Conservation (phyloP, 768 basidiomycete species). For the Rhizopogon roseolus region DNA sequence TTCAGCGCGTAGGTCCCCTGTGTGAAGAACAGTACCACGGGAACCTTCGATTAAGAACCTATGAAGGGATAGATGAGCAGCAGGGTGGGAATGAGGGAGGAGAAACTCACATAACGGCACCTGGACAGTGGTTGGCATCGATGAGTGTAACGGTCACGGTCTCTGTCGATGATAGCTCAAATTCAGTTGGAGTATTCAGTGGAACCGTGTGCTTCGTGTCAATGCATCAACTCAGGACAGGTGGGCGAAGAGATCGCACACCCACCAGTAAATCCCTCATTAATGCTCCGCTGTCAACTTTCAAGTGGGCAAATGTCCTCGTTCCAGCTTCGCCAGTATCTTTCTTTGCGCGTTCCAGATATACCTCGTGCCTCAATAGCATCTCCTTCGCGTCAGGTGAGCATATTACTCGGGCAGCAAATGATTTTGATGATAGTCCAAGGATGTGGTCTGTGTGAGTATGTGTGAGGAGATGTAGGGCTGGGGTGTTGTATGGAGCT, state of each 20-base stretch:
- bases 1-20: slow-evolving; percentile 91
- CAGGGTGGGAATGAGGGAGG: background rate
- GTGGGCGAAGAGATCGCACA: background rate
- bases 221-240: background rate
- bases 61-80: background rate
- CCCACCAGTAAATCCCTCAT: slow-evolving; percentile 60
- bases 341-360: slow-evolving; percentile 47
- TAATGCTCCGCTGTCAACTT: slow-evolving; percentile 53
- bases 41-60: slow-evolving; percentile 84
- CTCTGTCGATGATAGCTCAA: slow-evolving; percentile 53
- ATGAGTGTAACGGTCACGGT: slow-evolving; percentile 71
- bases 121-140: slow-evolving; percentile 95
- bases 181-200: slow-evolving; percentile 56
- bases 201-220: slow-evolving; percentile 48
- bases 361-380: slow-evolving; percentile 74
- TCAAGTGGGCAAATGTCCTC: slow-evolving; percentile 66
- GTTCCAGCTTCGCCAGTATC: slow-evolving; percentile 11
- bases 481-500: slow-evolving; percentile 27
- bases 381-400: slow-evolving; percentile 84
- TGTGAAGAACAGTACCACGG: slow-evolving; percentile 75
- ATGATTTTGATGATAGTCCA: slow-evolving; percentile 73
- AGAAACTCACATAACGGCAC: slow-evolving; percentile 75
- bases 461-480: slow-evolving; percentile 78
- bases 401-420: slow-evolving; percentile 70
- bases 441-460: slow-evolving; percentile 86